phyloP scores from a whole-genome alignment of 805 yeast genomes.

The Zygosaccharomyces bailii region DNA sequence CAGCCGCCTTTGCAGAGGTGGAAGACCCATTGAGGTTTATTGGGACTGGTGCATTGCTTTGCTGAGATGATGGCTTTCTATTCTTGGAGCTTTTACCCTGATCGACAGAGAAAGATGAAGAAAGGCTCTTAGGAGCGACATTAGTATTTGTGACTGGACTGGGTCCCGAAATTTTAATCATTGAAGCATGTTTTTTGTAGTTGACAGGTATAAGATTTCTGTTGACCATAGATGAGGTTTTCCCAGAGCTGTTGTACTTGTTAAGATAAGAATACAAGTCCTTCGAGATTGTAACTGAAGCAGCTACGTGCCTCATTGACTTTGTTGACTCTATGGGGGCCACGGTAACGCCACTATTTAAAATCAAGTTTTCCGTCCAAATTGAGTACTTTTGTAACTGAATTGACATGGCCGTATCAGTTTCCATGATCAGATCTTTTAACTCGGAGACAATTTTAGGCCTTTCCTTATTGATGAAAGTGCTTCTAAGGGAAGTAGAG shows the following conservation, averaged over 20 bases:
- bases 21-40: slow-evolving; percentile 11
- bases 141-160: slow-evolving; percentile 22
- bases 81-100: slow-evolving; percentile 33
- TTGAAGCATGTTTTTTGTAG: slow-evolving; percentile 67
- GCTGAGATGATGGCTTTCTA: slow-evolving; percentile 35
- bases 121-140: slow-evolving; percentile 15
- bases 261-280: slow-evolving; percentile 71
- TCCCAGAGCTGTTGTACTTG: slow-evolving; percentile 39
- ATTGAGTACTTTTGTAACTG: slow-evolving; percentile 88
- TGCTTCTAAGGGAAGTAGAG: slow-evolving; percentile 71
- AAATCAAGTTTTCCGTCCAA: slow-evolving; percentile 74
- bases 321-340: slow-evolving; percentile 59
- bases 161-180: slow-evolving; percentile 37
- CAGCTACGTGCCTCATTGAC: slow-evolving; percentile 75
- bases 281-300: slow-evolving; percentile 75
- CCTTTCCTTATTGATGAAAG: slow-evolving; percentile 66
- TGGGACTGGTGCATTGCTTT: slow-evolving; percentile 31
- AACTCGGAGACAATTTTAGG: slow-evolving; percentile 72
- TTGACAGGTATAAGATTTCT: slow-evolving; percentile 60
- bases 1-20: slow-evolving; percentile 12
- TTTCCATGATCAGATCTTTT: slow-evolving; percentile 74
- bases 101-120: slow-evolving; percentile 32
- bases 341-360: slow-evolving; percentile 81
- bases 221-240: slow-evolving; percentile 36
- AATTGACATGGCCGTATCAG: slow-evolving; percentile 84